These are phyloP conservation scores for Secale cereale DNA, from an alignment of 176 grass and related monocot genomes.

Conservation along the genomic window DNA sequence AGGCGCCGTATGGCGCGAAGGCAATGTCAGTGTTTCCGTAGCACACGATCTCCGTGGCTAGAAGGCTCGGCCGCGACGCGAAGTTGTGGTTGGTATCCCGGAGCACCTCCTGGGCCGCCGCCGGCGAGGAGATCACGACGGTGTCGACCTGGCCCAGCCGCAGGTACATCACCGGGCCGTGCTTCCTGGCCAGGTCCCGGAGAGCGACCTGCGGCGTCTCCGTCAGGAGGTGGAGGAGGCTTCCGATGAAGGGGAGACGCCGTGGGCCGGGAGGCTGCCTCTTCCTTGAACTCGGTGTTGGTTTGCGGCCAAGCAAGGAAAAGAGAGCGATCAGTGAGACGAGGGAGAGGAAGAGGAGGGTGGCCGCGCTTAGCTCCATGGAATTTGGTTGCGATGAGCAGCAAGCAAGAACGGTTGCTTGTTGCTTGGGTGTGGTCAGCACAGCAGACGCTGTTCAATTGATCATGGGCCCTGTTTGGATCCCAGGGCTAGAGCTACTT, in stretches of 20 bases:
- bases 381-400: neutral
- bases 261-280: neutral
- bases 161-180: neutral
- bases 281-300: neutral
- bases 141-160: neutral
- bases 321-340: neutral
- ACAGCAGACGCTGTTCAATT: too few relatives aligned
- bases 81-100: conserved; percentile 18
- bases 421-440: too few relatives aligned
- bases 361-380: neutral
- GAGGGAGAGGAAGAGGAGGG: neutral
- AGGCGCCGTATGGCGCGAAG: conserved; percentile 24
- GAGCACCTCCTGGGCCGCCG: conserved; percentile 21
- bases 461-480: too few relatives aligned
- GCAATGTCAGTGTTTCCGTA: conserved; percentile 18
- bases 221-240: neutral
- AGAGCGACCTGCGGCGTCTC: neutral
- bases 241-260: neutral
- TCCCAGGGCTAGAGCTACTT: too few relatives aligned
- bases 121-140: neutral
- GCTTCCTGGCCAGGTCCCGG: neutral
- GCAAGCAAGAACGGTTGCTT: neutral
- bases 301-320: neutral
- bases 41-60: neutral
- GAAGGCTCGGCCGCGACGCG: neutral